A percentile compares a stretch with the other conserved stretches of the same genome.
phyloP scores from a whole-genome alignment of 2,329 filamentous ascomycete genomes.

The Colletotrichum lini region DNA sequence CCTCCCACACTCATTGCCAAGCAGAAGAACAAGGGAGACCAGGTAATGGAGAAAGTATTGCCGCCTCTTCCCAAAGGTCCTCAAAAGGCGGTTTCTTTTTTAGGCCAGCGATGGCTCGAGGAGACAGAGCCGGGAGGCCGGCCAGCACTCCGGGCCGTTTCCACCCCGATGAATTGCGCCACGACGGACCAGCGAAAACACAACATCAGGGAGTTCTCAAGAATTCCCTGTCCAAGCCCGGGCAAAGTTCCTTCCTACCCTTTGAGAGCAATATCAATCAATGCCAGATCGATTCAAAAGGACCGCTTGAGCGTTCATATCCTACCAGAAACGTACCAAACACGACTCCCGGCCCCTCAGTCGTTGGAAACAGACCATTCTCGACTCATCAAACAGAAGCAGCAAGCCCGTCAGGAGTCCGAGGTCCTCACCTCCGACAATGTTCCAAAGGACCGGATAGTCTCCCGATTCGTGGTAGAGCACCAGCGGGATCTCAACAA shows the following conservation, averaged over 20 bases:
- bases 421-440: not conserved
- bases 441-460: not conserved
- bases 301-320: not conserved
- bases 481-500: not conserved
- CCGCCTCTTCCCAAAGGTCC: not conserved
- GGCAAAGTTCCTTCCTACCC: not conserved
- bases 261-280: not conserved
- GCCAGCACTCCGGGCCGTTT: slow-evolving; percentile 23
- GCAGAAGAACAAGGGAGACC: not conserved
- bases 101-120: slow-evolving; percentile 31
- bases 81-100: slow-evolving; percentile 42
- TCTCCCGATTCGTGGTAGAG: not conserved
- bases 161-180: slow-evolving; percentile 2
- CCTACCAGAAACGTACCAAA: not conserved
- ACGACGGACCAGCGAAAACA: slow-evolving; percentile 10
- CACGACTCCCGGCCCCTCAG: not conserved
- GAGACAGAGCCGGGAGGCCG: slow-evolving; percentile 9
- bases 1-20: not conserved
- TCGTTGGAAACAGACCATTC: not conserved
- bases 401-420: not conserved
- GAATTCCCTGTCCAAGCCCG: not conserved
- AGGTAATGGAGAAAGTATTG: not conserved
- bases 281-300: too few species aligned
- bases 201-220: not conserved
- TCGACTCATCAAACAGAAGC: not conserved